Conservation (phyloP, 1,284 basidiomycete genomes). For the Vanrija sp. region DNA sequence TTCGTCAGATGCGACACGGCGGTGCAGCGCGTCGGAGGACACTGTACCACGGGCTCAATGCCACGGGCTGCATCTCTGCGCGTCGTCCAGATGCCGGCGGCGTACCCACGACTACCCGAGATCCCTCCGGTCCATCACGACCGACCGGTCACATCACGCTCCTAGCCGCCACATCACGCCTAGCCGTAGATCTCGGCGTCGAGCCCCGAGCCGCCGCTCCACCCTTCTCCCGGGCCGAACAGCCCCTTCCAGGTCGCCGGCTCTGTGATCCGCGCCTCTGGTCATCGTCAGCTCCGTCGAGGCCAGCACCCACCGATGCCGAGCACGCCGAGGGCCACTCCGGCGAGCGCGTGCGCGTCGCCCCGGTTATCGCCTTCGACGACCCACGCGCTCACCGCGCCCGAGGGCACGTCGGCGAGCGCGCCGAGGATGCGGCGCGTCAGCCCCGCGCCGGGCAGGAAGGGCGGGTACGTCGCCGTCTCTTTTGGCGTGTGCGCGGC, state of each 20-base stretch:
- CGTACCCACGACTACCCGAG: no score
- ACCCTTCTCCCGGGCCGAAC: constrained; percentile 41
- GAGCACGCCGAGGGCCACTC: constrained; percentile 55
- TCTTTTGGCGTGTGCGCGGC: constrained; percentile 18
- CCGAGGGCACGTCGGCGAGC: constrained; percentile 28
- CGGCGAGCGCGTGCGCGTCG: constrained; percentile 64
- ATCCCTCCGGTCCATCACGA: no score
- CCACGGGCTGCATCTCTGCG: no score
- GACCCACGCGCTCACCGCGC: constrained; percentile 54
- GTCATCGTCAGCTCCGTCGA: background rate
- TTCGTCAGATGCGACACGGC: no score
- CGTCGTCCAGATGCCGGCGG: no score
- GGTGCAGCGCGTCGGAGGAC: no score
- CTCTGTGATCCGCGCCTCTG: constrained; percentile 26
- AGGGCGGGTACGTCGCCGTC: constrained; percentile 45
- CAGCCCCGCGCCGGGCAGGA: constrained; percentile 67
- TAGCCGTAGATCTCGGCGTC: constrained; percentile 47
- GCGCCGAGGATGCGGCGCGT: constrained; percentile 62
- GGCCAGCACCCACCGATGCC: constrained; percentile 24
- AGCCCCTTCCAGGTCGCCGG: constrained; percentile 42
- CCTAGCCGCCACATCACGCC: background rate
- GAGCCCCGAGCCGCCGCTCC: constrained; percentile 39
- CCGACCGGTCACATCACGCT: no score
- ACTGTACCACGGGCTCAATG: no score
- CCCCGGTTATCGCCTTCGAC: constrained; percentile 72